Base-by-base conservation (phyloP, 1,139 yeast genomes). In the Candida pseudoviswanathii region DNA sequence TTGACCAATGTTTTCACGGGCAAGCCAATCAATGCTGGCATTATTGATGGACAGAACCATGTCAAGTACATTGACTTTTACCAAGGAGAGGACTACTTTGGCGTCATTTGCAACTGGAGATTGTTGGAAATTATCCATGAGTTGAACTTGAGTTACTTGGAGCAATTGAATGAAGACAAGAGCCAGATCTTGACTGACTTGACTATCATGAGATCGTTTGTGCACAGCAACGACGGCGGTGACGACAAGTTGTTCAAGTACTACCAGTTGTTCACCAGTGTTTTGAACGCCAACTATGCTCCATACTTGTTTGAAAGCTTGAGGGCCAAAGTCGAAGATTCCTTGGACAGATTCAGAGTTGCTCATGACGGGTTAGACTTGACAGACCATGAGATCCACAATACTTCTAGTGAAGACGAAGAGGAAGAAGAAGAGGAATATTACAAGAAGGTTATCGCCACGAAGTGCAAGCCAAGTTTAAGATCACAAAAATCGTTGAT, bases 61-160 rank as follows among this genome's bases (percentile, higher is more conserved):
- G 52, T 69, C 41, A 68, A 67, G 46, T 73, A 65, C 49, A 62
- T 68, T 32, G 78, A 74, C 51, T 51, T 67, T 22, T 63, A 56
- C 41, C 64, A 65, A 39, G 55, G 57, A 44, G 41, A 46, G 4
- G 63, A 70, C 51, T 62, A 65, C 33, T 75, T 66, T 51, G 63
- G 59, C 1, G 49, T 70, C 9, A 47, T 75, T 2, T 58, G 64
- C 22, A 59, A 66, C 29, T 75, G 78, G 78, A 68, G 80, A 58
- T 47, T 74, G 2, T 59, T 73, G 51, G 78, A 71, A 40, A 60
- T 75, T 26, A 54, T 68, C 11, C 67, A 71, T 50, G 68, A 69
- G 49, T 62, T 74, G 48, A 71, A 65, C 46, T 49, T 68, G 30
- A 59, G 57, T 11, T 71, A 66, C 49, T 64, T 75, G 54, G 58